These are phyloP conservation scores for Rhodotorula diobovata DNA, from an alignment of 768 basidiomycete species.

Conservation along the genomic window DNA sequence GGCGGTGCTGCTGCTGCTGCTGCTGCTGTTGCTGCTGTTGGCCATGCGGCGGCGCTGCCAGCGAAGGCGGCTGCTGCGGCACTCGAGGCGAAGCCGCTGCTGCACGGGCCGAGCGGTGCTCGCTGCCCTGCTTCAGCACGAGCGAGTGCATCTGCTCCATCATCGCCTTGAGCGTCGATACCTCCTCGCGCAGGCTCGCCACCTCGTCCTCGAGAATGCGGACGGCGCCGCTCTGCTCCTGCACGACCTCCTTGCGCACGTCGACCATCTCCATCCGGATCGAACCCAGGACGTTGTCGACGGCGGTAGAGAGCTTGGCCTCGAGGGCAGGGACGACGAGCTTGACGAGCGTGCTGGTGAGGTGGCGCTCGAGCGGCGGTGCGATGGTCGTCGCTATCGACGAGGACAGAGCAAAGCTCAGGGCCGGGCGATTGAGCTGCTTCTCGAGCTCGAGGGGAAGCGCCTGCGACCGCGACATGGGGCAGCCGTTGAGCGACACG, in stretches of 20 bases:
- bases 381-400: conserved; percentile 67
- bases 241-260: conserved; percentile 71
- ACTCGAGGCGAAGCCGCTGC: not conserved
- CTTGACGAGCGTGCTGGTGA: conserved; percentile 66
- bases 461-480: no score
- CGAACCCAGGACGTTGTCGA: conserved; percentile 73
- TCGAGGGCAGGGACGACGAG: conserved; percentile 74
- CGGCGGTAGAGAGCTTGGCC: conserved; percentile 67
- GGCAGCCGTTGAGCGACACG: not conserved
- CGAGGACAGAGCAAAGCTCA: conserved; percentile 70
- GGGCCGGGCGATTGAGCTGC: conserved; percentile 67
- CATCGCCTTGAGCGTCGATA: conserved; percentile 13
- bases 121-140: not conserved
- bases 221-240: conserved; percentile 74
- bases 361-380: conserved; percentile 71
- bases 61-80: not conserved
- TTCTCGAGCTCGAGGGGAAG: conserved; percentile 76
- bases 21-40: no score
- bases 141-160: conserved; percentile 28
- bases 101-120: not conserved
- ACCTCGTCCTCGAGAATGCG: conserved; percentile 61
- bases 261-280: conserved; percentile 68
- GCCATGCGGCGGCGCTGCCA: not conserved
- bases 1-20: not conserved
- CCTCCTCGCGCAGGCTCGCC: conserved; percentile 6